phyloP scores from a whole-genome alignment of 805 yeast genomes.

The Candida odintsovae region DNA sequence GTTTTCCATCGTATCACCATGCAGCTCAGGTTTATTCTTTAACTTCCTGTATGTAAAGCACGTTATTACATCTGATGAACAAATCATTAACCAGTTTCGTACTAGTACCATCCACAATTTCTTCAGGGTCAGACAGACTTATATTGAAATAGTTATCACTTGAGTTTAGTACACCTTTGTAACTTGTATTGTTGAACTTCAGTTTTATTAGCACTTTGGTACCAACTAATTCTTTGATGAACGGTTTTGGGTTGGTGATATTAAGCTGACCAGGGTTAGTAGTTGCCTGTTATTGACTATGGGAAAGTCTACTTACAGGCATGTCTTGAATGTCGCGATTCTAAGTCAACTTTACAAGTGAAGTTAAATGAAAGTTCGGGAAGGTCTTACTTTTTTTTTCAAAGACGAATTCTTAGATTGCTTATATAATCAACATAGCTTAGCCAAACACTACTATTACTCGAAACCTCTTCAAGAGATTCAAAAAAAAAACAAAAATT shows the following conservation, averaged over 20 bases:
- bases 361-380: too few species aligned
- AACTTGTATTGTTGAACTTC: constrained; percentile 89
- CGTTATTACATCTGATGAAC: constrained; percentile 88
- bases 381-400: too few species aligned
- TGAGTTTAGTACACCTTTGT: constrained; percentile 69
- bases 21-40: constrained; percentile 3
- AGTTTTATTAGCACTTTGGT: constrained; percentile 69
- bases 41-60: constrained; percentile 40
- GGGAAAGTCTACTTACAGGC: neutral
- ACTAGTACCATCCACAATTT: constrained; percentile 40
- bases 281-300: neutral
- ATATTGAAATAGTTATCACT: constrained; percentile 92
- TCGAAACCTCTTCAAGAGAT: too few species aligned
- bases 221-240: constrained; percentile 67
- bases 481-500: too few species aligned
- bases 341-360: too few species aligned
- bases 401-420: too few species aligned
- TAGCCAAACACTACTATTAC: too few species aligned
- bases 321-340: neutral
- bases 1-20: neutral
- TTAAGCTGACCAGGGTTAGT: constrained; percentile 23
- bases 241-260: constrained; percentile 90
- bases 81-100: constrained; percentile 65
- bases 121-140: constrained; percentile 60
- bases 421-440: too few species aligned